phyloP scores from a whole-genome alignment of 139 green algal species.

The Penium margaritaceum region DNA sequence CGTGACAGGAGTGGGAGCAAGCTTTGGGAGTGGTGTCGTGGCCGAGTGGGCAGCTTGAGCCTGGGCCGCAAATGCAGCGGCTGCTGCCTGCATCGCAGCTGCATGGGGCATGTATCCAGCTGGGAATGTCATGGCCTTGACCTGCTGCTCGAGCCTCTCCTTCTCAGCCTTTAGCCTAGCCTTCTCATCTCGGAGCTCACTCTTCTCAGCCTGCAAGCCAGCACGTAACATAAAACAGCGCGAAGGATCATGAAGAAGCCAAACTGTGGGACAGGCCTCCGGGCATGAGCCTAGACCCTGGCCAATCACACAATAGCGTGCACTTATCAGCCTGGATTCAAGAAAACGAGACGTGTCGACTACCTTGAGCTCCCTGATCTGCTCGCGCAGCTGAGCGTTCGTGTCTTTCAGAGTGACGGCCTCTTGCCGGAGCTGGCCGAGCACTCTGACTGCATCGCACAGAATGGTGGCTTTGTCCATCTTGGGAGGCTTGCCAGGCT shows the following conservation, averaged over 20 bases:
- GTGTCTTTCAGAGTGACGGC: slow-evolving; percentile 34
- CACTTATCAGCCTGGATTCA: no score
- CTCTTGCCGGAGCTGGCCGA: slow-evolving; percentile 58
- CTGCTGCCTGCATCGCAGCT: slow-evolving; percentile 20
- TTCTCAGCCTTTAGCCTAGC: slow-evolving; percentile 43
- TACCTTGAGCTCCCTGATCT: slow-evolving; percentile 72
- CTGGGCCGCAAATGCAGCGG: slow-evolving; percentile 33
- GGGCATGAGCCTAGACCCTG: no score
- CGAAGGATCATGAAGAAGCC: no score
- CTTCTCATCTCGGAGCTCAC: slow-evolving; percentile 39
- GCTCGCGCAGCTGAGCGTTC: slow-evolving; percentile 54
- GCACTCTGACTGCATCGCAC: slow-evolving; percentile 57
- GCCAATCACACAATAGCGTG: no score
- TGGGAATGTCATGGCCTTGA: slow-evolving; percentile 34
- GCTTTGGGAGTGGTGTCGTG: no score
- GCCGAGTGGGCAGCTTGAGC: not conserved
- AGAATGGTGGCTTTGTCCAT: slow-evolving; percentile 67
- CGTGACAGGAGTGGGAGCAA: no score
- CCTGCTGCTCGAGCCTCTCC: slow-evolving; percentile 24
- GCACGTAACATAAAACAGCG: no score
- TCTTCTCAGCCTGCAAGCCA: no score
- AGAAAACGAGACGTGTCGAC: no score
- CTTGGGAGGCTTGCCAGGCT: slow-evolving; percentile 60
- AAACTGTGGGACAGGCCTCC: no score
- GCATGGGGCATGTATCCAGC: slow-evolving; percentile 28